Base-by-base conservation (phyloP, 805 yeast species). In the Ogataea wickerhamii region DNA sequence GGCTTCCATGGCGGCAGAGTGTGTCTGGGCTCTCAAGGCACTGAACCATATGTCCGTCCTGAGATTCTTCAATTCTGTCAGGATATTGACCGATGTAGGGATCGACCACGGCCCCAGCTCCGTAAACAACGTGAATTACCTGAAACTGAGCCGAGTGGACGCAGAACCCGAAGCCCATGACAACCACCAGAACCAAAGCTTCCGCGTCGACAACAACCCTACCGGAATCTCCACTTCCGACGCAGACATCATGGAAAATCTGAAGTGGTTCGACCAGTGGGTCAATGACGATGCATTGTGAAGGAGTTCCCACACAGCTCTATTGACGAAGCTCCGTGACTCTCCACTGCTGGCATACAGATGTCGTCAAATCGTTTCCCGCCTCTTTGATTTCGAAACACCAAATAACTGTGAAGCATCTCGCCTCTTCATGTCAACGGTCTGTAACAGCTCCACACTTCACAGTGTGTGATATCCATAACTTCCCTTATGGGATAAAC, bases 261-360 rank as follows among this genome's bases (percentile, higher is more conserved):
- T 29, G 21, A 13, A 17, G 21, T 29, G 32, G 32, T 29, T 29
- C 16, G 32, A 29, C 13, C 32, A 29, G 16, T 29, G 32, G 32
- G 32, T 29, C 16, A 14, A 20, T 30, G 27, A 36, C 12, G 12
- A 10, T 27, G n/a, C n/a, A n/a, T n/a, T n/a, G n/a, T n/a, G n/a
- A n/a, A n/a, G n/a, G n/a, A n/a, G n/a, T n/a, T n/a, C n/a, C n/a
- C n/a, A n/a, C n/a, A n/a, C n/a, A n/a, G n/a, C n/a, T n/a, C n/a
- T n/a, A n/a, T n/a, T n/a, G n/a, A n/a, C n/a, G n/a, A n/a, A n/a
- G n/a, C n/a, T n/a, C n/a, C n/a, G n/a, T n/a, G n/a, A n/a, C n/a
- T n/a, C n/a, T n/a, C n/a, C n/a, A n/a, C n/a, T n/a, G n/a, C n/a
- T n/a, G n/a, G n/a, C n/a, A n/a, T n/a, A n/a, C n/a, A n/a, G n/a